Evolutionary conservation across 495 filamentous ascomycete species (phyloP), one percentile per base, ranked within the genome.

Genomic region (Letharia columbiana): DNA sequence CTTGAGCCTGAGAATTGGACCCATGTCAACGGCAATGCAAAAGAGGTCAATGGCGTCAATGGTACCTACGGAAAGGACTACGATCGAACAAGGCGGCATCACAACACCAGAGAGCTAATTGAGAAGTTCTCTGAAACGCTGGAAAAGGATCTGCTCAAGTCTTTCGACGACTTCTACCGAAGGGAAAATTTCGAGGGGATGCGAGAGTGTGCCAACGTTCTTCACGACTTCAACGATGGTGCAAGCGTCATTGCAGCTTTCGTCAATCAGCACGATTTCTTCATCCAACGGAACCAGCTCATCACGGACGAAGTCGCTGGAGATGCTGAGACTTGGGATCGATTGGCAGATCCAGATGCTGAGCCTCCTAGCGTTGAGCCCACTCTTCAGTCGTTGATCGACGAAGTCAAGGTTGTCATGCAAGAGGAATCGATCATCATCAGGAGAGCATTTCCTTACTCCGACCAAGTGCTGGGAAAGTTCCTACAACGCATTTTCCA

Each of bases 231-330:
- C 82, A 96, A 91, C 77, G 90, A 91, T 41, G 95, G 95, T 44
- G 84, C 89, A 59, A 96, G 91, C 76, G 94, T 96, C 59, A 92
- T 97, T 71, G 92, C 89, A 40, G 81, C 92, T 58, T 99, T 96
- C 73, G 93, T 99, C 70, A 99, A 99, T 75, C 95, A 99, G 76
- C 95, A 98, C 77, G 89, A 96, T 72, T 98, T 98, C 77, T 99
- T 99, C 78, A 97, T 99, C 70, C 92, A 97, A 70, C 81, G 90
- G 20, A 91, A 88, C 72, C 90, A 95, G 71, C 78, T 96, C 67
- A 87, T 96, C 23, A 91, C 90, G 0, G 95, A 97, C 68, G 93
- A 99, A 73, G 86, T 98, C 23, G 88, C 80, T 42, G 86, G 86
- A 7, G 91, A 96, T 72, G 83, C 84, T 33, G 91, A 96, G 69